A percentile compares a stretch with the other conserved stretches of the same genome.
These are phyloP conservation scores for Anethum foeniculum DNA, from an alignment of 140 eudicot genomes.

Conservation along the genomic window DNA sequence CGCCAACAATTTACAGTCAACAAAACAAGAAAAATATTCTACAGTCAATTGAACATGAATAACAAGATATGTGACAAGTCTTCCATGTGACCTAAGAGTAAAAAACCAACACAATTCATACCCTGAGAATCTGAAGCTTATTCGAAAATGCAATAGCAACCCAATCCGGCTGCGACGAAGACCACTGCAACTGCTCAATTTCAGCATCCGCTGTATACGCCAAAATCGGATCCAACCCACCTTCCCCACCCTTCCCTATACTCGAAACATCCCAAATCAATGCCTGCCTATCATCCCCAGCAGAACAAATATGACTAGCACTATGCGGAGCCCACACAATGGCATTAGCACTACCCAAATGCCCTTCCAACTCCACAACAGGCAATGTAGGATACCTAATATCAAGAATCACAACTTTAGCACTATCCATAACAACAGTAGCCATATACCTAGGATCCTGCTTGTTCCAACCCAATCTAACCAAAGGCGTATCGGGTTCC, in stretches of 20 bases:
- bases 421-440: constrained; percentile 9
- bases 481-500: constrained; percentile 6
- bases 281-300: constrained; percentile 12
- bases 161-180: constrained; percentile 14
- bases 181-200: constrained; percentile 13
- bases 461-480: constrained; percentile 12
- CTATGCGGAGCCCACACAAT: constrained; percentile 8
- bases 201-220: constrained; percentile 6
- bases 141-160: constrained; percentile 11
- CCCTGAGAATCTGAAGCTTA: constrained; percentile 15
- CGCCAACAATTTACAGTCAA: not conserved
- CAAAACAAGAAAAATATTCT: not conserved
- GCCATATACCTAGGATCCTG: constrained; percentile 15
- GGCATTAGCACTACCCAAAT: not conserved
- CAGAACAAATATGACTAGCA: constrained; percentile 7
- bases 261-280: constrained; percentile 4
- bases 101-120: not conserved
- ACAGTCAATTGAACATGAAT: not conserved
- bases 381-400: constrained; percentile 10
- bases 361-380: constrained; percentile 9
- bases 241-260: not conserved
- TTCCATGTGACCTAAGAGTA: not conserved
- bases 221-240: constrained; percentile 10
- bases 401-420: constrained; percentile 11
- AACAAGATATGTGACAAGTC: not conserved